Percentiles rank a stretch among this genome's conserved stretches.
phyloP scores from a whole-genome alignment of 805 yeast species.

The Cyberlindnera saturnus region DNA sequence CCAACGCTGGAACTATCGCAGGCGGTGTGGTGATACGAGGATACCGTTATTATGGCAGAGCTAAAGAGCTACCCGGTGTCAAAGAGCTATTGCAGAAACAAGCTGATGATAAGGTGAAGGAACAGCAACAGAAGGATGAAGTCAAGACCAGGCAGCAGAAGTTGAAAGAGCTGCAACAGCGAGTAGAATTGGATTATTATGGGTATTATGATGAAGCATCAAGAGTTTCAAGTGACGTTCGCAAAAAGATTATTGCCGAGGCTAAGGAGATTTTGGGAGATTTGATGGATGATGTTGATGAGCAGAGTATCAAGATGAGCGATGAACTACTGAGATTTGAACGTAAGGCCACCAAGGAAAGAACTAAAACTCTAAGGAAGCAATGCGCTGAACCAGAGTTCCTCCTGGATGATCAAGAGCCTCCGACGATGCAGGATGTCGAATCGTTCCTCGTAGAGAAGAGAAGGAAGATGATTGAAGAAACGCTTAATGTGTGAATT shows the following conservation, averaged over 20 bases:
- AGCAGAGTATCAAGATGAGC: neutral
- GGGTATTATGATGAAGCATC: constrained; percentile 31
- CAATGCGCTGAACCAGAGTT: neutral
- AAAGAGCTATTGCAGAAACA: constrained; percentile 37
- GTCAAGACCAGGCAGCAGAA: constrained; percentile 16
- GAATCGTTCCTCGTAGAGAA: constrained; percentile 15
- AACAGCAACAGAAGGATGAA: constrained; percentile 11
- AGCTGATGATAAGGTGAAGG: constrained; percentile 17
- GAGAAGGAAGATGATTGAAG: constrained; percentile 12
- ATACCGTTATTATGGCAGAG: constrained; percentile 71
- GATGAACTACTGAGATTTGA: constrained; percentile 28
- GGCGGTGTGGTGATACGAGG: constrained; percentile 19
- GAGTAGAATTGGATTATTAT: constrained; percentile 34
- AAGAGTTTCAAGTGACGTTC: neutral
- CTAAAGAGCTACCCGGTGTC: constrained; percentile 74
- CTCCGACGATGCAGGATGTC: constrained; percentile 7
- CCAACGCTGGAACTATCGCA: constrained; percentile 20
- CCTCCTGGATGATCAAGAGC: constrained; percentile 3
- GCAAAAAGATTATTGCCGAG: neutral
- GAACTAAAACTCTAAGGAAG: neutral
- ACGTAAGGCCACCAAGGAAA: constrained; percentile 4
- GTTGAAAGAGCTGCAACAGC: constrained; percentile 21
- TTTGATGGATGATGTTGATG: neutral
- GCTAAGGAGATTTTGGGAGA: constrained; percentile 2
- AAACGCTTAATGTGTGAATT: constrained; percentile 1